Conservation (phyloP, 2,329 filamentous ascomycete genomes). For the Neonectria sp. region DNA sequence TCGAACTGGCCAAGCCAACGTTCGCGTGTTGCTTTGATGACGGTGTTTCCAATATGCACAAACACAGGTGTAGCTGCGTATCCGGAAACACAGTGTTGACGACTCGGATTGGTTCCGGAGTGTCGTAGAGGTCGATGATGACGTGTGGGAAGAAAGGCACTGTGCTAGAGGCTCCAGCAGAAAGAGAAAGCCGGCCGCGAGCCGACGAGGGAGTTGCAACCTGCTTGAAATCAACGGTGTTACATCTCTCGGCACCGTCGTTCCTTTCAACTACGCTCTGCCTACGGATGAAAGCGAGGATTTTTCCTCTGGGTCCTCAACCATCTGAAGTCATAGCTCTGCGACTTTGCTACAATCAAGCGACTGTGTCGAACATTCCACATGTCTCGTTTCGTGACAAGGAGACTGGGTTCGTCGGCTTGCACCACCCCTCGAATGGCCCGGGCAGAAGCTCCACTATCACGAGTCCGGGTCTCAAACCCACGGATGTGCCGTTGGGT, state of each 20-base stretch:
- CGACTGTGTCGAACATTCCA: not conserved
- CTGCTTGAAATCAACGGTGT: not conserved
- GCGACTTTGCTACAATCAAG: too few species aligned
- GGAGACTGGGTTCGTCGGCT: not conserved
- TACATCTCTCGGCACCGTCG: not conserved
- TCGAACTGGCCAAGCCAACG: not conserved
- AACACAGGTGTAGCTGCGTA: not conserved
- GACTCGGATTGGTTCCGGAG: not conserved
- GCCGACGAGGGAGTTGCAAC: not conserved
- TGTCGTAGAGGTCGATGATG: not conserved
- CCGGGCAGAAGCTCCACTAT: not conserved
- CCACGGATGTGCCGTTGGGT: not conserved
- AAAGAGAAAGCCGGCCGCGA: too few species aligned
- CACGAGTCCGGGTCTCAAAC: not conserved
- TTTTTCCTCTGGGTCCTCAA: not conserved
- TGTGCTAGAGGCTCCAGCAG: too few species aligned
- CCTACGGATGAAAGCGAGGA: not conserved
- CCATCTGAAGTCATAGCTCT: not conserved
- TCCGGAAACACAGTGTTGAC: not conserved
- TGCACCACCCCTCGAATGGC: not conserved
- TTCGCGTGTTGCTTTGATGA: not conserved
- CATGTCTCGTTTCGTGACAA: not conserved
- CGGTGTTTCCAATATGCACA: not conserved
- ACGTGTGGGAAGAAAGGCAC: not conserved
- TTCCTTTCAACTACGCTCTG: not conserved